Percentiles rank a stretch among this genome's conserved stretches.
phyloP scores from a whole-genome alignment of 2,329 filamentous ascomycete genomes.

The Ceratocystis colombiana region DNA sequence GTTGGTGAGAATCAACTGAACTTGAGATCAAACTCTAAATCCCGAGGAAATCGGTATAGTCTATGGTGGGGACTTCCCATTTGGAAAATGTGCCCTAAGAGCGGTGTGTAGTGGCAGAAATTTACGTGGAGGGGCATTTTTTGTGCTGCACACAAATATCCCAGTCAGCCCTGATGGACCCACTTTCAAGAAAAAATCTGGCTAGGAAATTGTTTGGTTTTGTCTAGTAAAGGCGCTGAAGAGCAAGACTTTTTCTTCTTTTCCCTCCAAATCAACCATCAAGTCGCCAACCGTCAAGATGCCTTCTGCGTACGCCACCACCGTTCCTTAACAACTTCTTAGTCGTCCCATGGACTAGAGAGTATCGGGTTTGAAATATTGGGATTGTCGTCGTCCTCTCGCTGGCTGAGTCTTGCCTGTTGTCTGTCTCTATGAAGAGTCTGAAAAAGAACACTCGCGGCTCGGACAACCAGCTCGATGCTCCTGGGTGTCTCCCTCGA shows the following conservation, averaged over 20 bases:
- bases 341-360: slow-evolving; percentile 24
- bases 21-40: slow-evolving; percentile 16
- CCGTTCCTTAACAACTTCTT: slow-evolving; percentile 30
- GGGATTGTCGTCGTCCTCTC: slow-evolving; percentile 79
- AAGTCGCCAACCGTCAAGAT: slow-evolving; percentile 32
- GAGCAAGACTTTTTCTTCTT: slow-evolving; percentile 12
- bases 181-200: slow-evolving; percentile 18
- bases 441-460: neutral
- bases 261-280: slow-evolving; percentile 18
- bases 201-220: slow-evolving; percentile 18
- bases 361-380: slow-evolving; percentile 27
- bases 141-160: slow-evolving; percentile 24
- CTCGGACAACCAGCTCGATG: slow-evolving; percentile 62
- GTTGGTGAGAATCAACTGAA: slow-evolving; percentile 25
- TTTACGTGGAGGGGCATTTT: slow-evolving; percentile 17
- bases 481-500: slow-evolving; percentile 55
- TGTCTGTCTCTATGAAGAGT: slow-evolving; percentile 23
- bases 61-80: slow-evolving; percentile 19
- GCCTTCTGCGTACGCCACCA: slow-evolving; percentile 47
- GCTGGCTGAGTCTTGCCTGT: slow-evolving; percentile 42
- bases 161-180: slow-evolving; percentile 24
- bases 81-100: slow-evolving; percentile 23
- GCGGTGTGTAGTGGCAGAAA: slow-evolving; percentile 37
- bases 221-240: neutral
- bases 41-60: slow-evolving; percentile 22